phyloP scores from a whole-genome alignment of 495 filamentous ascomycete genomes.

The Hyaloscypha finlandica region DNA sequence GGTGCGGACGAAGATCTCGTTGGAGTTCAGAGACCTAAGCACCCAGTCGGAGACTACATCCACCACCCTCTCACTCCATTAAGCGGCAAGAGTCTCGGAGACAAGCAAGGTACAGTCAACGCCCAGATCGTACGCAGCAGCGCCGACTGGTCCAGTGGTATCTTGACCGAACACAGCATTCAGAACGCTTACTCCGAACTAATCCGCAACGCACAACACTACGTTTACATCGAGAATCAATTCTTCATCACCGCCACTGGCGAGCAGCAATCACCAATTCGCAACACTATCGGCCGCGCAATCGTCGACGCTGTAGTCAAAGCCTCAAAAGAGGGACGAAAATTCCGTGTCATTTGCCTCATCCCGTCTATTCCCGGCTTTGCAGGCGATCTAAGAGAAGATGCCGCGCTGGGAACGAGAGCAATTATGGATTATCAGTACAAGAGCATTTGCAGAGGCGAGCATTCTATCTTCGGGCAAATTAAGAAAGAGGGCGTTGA shows the following conservation, averaged over 20 bases:
- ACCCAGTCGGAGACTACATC: conserved; percentile 83
- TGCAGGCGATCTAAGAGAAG: conserved; percentile 82
- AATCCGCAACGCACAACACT: conserved; percentile 84
- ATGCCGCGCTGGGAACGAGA: conserved; percentile 80
- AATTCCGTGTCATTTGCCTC: conserved; percentile 87
- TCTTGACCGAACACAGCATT: conserved; percentile 85
- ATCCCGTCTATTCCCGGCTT: conserved; percentile 94
- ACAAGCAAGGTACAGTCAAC: conserved; percentile 68
- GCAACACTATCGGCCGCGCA: conserved; percentile 82
- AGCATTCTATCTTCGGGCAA: conserved; percentile 84
- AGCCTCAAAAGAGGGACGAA: conserved; percentile 80
- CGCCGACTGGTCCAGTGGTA: conserved; percentile 93
- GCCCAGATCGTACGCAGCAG: conserved; percentile 87
- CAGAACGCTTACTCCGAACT: conserved; percentile 88
- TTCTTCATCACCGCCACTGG: conserved; percentile 98
- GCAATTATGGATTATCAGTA: conserved; percentile 99
- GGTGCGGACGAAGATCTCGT: conserved; percentile 80
- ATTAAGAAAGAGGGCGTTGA: conserved; percentile 77
- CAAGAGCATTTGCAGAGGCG: conserved; percentile 88
- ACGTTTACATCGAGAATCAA: conserved; percentile 96
- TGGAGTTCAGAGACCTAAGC: conserved; percentile 81
- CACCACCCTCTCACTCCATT: conserved; percentile 75
- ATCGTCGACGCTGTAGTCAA: conserved; percentile 88
- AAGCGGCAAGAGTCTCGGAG: conserved; percentile 45
- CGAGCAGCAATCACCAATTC: conserved; percentile 78